Evolutionary conservation across 1,139 yeast species (phyloP), one percentile per base, ranked within the genome.

Genomic region (Lodderomyces elongisporus): DNA sequence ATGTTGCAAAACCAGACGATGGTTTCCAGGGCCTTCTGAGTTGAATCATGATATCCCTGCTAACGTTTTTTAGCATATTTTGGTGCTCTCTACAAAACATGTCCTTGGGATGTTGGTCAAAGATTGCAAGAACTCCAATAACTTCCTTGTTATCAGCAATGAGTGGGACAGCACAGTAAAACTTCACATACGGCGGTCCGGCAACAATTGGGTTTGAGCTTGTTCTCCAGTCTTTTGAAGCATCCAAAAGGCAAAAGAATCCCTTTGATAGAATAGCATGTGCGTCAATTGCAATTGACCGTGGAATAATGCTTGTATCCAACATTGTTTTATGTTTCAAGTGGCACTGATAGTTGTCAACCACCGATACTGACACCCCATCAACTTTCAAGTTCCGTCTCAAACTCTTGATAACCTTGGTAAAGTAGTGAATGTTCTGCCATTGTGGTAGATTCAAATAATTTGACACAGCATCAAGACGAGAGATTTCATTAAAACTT

Each of bases 181-280:
- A 79, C 37, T 58, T 62, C 31, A 80, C 70, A 40, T 60, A 59
- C 0, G 89, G 87, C 1, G 68, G 60, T 0, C 82, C 80, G 25
- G 66, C 71, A 1, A 81, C 83, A 35, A 80, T 60, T 0, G 88
- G 88, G 44, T 76, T 79, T 30, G 61, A 58, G 6, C 56, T 46
- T 4, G 79, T 72, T 51, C 89, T 60, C 89, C 91, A 82, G 49
- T 82, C 91, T 26, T 62, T 58, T 4, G 75, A 53, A 1, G 87
- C 79, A 51, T 82, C 85, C 17, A 66, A 50, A 14, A 82, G 44
- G 2, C 74, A 57, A 43, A 82, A 74, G 43, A 65, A 62, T 1
- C 67, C 76, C 9, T 61, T 57, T 0, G 88, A 79, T 27, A 82
- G 54, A 4, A 82, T 64, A 0, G 85, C 66, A 55, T 82, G 89